Evolutionary conservation across 1,139 yeast genomes (phyloP).

Genomic region (Geotrichum phurueaensis): DNA sequence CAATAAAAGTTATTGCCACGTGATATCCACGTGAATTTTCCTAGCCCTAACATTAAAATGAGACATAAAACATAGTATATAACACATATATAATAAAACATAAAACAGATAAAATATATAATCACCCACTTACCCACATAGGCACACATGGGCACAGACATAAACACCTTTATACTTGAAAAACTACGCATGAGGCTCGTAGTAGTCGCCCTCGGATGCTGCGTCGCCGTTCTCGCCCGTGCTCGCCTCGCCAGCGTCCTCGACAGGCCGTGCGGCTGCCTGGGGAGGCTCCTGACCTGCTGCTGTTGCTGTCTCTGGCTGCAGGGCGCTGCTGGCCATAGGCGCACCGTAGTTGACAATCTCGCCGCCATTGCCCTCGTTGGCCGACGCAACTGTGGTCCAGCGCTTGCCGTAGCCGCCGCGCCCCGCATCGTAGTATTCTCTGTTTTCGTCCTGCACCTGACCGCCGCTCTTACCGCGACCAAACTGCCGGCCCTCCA

Average conservation of each 20-base stretch:
- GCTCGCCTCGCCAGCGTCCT: not conserved
- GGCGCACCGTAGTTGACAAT: constrained; percentile 11
- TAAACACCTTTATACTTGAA: not conserved
- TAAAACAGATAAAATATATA: not conserved
- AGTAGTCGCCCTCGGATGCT: not conserved
- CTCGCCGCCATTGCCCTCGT: constrained; percentile 5
- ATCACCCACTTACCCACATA: too few relatives aligned
- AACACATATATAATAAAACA: not conserved
- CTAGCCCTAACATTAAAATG: not conserved
- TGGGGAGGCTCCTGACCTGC: not conserved
- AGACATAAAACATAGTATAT: not conserved
- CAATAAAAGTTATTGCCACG: not conserved
- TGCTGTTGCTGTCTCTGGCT: not conserved
- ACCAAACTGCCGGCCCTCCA: constrained; percentile 91
- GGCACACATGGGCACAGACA: not conserved
- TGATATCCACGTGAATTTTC: not conserved
- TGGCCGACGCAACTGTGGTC: constrained; percentile 21
- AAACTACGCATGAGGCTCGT: not conserved
- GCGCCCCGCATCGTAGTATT: constrained; percentile 52
- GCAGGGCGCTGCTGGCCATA: not conserved
- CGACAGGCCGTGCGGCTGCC: not conserved
- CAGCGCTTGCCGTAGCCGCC: constrained; percentile 46
- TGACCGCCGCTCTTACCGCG: constrained; percentile 92
- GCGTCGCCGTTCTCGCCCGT: not conserved
- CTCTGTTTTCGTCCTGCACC: constrained; percentile 52